phyloP scores from a whole-genome alignment of 2,329 filamentous ascomycete species.

The Hymenoscyphus fructigenus region DNA sequence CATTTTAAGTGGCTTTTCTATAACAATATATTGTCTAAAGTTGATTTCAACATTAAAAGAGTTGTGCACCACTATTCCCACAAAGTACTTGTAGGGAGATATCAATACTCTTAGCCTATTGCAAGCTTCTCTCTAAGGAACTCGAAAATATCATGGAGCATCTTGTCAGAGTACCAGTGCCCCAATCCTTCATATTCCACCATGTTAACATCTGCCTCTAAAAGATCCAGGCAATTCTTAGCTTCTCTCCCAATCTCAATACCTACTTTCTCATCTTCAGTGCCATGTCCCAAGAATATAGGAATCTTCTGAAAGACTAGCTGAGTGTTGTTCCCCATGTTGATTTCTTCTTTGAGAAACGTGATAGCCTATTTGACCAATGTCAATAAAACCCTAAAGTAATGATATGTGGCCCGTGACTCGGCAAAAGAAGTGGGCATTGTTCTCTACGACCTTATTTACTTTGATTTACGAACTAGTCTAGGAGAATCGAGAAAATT shows the following conservation, averaged over 20 bases:
- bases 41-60: no score
- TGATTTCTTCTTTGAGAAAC: conserved; percentile 22
- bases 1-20: no score
- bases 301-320: conserved; percentile 36
- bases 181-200: conserved; percentile 43
- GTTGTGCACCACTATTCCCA: no score
- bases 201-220: conserved; percentile 41
- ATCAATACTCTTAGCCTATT: neutral
- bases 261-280: conserved; percentile 44
- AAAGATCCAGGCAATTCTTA: conserved; percentile 35
- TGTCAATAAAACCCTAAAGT: neutral
- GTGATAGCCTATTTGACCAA: neutral
- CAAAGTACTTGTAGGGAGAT: no score
- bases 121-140: neutral
- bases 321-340: conserved; percentile 11
- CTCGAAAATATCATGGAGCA: conserved; percentile 40
- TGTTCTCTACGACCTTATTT: no score
- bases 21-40: no score
- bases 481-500: no score
- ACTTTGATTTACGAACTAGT: no score
- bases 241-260: conserved; percentile 39
- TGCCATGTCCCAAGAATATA: conserved; percentile 49
- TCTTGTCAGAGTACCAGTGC: conserved; percentile 47
- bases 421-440: no score
- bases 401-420: neutral